A percentile compares a stretch with the other conserved stretches of the same genome.
Conservation (phyloP, 306 rosid genomes). For the Spatholobus suberectus region DNA sequence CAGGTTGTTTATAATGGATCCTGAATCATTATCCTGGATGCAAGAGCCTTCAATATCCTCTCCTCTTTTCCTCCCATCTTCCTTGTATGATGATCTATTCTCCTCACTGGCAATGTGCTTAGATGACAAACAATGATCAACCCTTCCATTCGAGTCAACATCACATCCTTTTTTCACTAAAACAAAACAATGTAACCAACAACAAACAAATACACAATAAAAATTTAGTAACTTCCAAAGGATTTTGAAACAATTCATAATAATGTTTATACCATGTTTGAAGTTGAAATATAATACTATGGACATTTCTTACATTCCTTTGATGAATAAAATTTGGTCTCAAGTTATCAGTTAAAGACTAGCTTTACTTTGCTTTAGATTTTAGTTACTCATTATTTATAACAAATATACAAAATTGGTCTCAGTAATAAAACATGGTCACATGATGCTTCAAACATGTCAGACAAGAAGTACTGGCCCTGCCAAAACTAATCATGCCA, state of each 20-base stretch:
- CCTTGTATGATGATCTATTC: constrained; percentile 44
- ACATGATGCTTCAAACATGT: constrained; percentile 16
- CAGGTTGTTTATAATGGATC: constrained; percentile 40
- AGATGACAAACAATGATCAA: constrained; percentile 42
- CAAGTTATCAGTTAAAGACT: neutral
- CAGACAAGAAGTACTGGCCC: neutral
- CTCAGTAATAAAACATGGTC: neutral
- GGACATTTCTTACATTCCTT: neutral
- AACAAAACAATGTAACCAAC: constrained; percentile 13
- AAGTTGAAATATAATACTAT: neutral
- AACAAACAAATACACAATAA: constrained; percentile 1
- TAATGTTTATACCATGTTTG: neutral
- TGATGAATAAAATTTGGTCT: neutral
- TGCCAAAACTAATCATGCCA: constrained; percentile 3
- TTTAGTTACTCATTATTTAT: neutral
- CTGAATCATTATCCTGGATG: constrained; percentile 39
- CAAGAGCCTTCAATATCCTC: constrained; percentile 42
- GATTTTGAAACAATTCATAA: neutral
- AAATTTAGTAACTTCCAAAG: neutral
- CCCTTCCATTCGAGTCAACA: constrained; percentile 44
- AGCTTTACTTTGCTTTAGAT: neutral
- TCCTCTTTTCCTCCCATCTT: constrained; percentile 44
- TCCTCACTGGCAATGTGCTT: constrained; percentile 36
- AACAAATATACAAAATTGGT: neutral
- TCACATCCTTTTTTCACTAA: constrained; percentile 59